These are phyloP conservation scores for Panicum virgatum DNA, from an alignment of 202 grass and related monocot genomes.

Conservation along the genomic window DNA sequence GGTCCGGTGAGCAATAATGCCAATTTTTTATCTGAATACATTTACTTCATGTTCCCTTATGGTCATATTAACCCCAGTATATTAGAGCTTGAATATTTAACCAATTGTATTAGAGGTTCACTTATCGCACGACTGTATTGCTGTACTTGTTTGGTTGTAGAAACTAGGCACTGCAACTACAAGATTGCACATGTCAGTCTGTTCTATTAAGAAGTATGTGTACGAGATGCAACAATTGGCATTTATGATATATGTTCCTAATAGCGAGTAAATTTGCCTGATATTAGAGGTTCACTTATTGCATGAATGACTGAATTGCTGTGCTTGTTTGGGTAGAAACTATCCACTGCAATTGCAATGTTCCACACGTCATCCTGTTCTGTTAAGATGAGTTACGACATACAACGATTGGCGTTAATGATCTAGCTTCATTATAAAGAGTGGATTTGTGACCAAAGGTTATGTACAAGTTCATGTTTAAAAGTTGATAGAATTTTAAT, in stretches of 20 bases:
- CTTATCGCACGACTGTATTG: neutral
- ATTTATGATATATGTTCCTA: too few relatives aligned
- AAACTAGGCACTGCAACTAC: neutral
- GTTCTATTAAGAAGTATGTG: neutral
- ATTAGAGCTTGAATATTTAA: constrained; percentile 6
- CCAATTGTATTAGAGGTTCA: neutral
- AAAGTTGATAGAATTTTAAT: neutral
- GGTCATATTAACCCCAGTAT: neutral
- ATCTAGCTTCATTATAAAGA: constrained; percentile 7
- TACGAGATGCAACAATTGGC: neutral
- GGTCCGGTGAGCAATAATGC: neutral
- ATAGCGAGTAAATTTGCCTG: too few relatives aligned
- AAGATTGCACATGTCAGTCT: neutral
- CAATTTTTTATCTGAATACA: neutral
- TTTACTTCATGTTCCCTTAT: neutral
- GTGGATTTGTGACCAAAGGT: neutral
- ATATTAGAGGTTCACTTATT: neutral
- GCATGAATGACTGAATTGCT: neutral
- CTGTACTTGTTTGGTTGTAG: neutral
- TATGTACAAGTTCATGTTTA: neutral
- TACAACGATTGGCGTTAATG: neutral
- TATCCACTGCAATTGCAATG: neutral
- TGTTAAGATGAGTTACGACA: neutral
- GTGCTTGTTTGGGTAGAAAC: neutral
- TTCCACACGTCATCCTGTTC: neutral